Conservation (phyloP, 1,284 basidiomycete genomes). For the Rhodotorula sp. region DNA sequence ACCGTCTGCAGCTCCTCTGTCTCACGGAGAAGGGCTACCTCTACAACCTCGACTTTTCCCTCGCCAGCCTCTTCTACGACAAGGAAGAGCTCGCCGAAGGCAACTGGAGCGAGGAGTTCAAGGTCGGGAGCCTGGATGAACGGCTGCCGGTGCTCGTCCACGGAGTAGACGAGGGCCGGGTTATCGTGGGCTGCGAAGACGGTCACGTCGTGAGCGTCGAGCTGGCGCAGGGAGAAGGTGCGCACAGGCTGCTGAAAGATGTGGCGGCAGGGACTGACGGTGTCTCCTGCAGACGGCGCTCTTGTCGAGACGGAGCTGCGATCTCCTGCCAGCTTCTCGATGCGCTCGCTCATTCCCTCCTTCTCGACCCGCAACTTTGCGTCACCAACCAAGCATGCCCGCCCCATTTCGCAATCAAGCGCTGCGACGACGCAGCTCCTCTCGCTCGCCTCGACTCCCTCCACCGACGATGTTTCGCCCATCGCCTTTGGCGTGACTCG, state of each 20-base stretch:
- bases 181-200: conserved; percentile 28
- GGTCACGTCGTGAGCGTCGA: conserved; percentile 22
- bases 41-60: conserved; percentile 71
- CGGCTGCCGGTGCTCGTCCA: conserved; percentile 26
- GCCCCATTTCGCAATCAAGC: not conserved
- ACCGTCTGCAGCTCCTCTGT: conserved; percentile 66
- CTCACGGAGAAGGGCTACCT: conserved; percentile 70
- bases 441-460: conserved; percentile 18
- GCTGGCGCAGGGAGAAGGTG: conserved; percentile 15
- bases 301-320: conserved; percentile 39
- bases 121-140: conserved; percentile 15
- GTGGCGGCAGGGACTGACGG: too few species aligned
- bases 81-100: not conserved
- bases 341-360: conserved; percentile 38
- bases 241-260: not conserved
- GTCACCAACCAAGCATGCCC: conserved; percentile 13
- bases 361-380: conserved; percentile 33
- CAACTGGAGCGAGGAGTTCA: conserved; percentile 36
- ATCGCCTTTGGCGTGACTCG: conserved; percentile 75
- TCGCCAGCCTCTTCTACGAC: conserved; percentile 48
- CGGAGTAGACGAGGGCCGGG: conserved; percentile 20
- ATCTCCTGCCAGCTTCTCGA: conserved; percentile 28
- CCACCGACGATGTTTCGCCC: not conserved
- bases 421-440: conserved; percentile 24
- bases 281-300: conserved; percentile 10